A percentile compares a stretch with the other conserved stretches of the same genome.
phyloP scores from a whole-genome alignment of 768 basidiomycete genomes.

The Lactifluus rugatus region DNA sequence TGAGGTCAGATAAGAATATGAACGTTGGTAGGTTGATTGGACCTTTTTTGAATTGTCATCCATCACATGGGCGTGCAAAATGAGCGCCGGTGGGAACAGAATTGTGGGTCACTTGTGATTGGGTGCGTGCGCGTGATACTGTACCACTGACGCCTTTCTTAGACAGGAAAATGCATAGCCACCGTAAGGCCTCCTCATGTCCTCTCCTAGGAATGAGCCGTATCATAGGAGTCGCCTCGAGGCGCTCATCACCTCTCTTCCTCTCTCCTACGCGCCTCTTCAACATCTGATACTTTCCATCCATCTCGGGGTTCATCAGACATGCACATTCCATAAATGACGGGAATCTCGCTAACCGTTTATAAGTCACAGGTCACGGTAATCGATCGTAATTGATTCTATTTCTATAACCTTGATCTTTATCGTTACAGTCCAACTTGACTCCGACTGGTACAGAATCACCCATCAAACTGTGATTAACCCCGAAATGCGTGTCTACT shows the following conservation, averaged over 20 bases:
- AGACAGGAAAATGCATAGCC: slow-evolving; percentile 5
- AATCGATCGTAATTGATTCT: slow-evolving; percentile 3
- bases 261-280: not conserved
- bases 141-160: not conserved
- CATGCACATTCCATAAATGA: not conserved
- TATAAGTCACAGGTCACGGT: not conserved
- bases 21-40: not conserved
- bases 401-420: slow-evolving; percentile 13
- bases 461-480: slow-evolving; percentile 6
- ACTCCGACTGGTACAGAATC: not conserved
- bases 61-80: slow-evolving; percentile 11
- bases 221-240: slow-evolving; percentile 9
- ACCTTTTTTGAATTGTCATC: not conserved
- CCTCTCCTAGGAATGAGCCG: not conserved
- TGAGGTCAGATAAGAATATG: slow-evolving; percentile 15
- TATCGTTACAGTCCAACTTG: not conserved
- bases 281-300: not conserved
- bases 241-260: not conserved
- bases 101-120: not conserved
- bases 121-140: slow-evolving; percentile 4
- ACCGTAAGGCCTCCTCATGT: slow-evolving; percentile 18
- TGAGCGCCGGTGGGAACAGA: slow-evolving; percentile 8
- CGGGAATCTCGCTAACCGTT: not conserved
- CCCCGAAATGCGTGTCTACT: not conserved
- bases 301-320: not conserved